Base-by-base conservation (phyloP, 805 yeast genomes). In the Candida ovalis region DNA sequence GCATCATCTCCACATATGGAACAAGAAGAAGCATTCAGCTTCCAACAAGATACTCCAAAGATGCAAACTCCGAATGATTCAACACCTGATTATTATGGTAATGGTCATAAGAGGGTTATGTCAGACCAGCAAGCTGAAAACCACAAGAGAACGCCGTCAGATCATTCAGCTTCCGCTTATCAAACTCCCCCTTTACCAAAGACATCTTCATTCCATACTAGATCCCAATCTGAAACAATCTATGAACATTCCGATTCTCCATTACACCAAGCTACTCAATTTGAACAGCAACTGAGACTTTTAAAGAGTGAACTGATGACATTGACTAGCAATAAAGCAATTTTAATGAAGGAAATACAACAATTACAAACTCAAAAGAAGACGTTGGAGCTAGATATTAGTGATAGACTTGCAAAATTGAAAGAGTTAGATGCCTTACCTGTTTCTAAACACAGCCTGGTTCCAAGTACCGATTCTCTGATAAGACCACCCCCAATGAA, bases 331-430 rank as follows among this genome's bases (percentile, higher is more conserved):
- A 66, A 71, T 1, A 80, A 76, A 52, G 71, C 74, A 2, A 62
- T 63, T 5, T 54, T 84, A 32, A 48, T 69, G 19, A 70, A 67
- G 39, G 89, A 85, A 36, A 72, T 86, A 13, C 75, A 72, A 42
- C 74, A 68, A 18, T 67, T 89, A 52, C 73, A 67, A 27, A 50
- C 56, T 0, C 75, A 76, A 42, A 83, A 77, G 64, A 70, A 68
- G 30, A 63, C 67, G 17, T 64, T 88, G 44, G 67, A 65, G 42
- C 51, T 56, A 17, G 88, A 82, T 46, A 66, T 83, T 12, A 7
- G 18, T 2, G 66, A 58, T 4, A 54, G 51, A 44, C 52, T 53
- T 15, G 40, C 45, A n/a, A 49, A 21, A 32, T 46, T 48, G 36
- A 60, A 44, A 47, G 56, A 54, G 17, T 45, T 52, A 39, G 53